Evolutionary conservation across 768 basidiomycete genomes (phyloP), one percentile per base, ranked within the genome.

Genomic region (Tylopilus sp.): DNA sequence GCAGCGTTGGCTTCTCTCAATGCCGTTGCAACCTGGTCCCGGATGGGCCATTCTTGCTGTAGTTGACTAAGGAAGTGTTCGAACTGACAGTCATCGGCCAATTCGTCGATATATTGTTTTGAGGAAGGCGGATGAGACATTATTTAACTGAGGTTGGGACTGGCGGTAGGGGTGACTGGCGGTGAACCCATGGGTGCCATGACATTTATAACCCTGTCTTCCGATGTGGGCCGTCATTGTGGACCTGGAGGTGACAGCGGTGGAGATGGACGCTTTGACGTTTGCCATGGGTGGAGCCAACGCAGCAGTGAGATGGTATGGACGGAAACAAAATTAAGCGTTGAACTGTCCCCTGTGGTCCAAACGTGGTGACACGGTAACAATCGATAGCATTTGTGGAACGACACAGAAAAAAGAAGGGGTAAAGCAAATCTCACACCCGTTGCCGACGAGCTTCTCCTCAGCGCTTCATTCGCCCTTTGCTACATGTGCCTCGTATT

Each of bases 401-500:
- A 28, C 26, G 21, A 35, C 8, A 7, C n/a, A 3, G 26, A 28
- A 20, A 26, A 13, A 40, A 23, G 39, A 38, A 28, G 23, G 23
- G 31, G 12, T 40, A 26, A 10, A 30, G 6, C 45, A 48, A 50
- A 44, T 40, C 44, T 20, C 26, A 28, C n/a, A 39, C 23, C 15
- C 35, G 17, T 33, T 18, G 44, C 26, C 26, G 26, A 31, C 20
- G 10, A 4, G 38, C 20, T 18, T 10, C 6, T 20, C n/a, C 8
- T 13, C 28, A 5, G 20, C 38, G 36, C 6, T 41, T 18, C 36
- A 18, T 12, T 60, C 52, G 8, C 51, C 44, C 42, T 76, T 77
- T 15, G 72, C 71, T 48, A 76, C 61, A 20, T 77, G 66, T 1
- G 72, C 75, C 46, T 82, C 74, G 62, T 81, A 88, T 65, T 89